These are phyloP conservation scores for Candida anglica DNA, from an alignment of 805 yeast genomes.

Conservation along the genomic window DNA sequence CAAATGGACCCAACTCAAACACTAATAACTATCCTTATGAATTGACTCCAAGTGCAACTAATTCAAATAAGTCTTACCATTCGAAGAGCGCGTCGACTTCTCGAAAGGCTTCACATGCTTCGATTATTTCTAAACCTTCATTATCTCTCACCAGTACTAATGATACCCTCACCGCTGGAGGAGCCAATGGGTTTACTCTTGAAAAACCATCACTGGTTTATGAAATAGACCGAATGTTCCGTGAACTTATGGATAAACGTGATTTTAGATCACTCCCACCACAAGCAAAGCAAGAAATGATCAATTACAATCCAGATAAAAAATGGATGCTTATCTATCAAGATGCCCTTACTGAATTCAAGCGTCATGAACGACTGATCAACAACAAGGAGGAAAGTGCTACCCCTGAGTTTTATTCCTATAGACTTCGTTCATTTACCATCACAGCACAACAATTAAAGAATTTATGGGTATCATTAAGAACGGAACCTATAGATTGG, in stretches of 20 bases:
- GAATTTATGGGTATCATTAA: conserved; percentile 82
- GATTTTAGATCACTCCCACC: conserved; percentile 71
- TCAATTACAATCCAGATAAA: conserved; percentile 66
- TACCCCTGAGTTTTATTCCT: conserved; percentile 75
- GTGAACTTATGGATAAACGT: conserved; percentile 76
- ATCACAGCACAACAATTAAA: conserved; percentile 70
- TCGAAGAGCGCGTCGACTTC: conserved; percentile 7
- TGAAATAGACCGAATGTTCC: conserved; percentile 71
- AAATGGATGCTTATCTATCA: conserved; percentile 92
- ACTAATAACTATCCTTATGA: too few relatives aligned
- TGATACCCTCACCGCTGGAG: conserved; percentile 11
- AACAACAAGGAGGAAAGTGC: conserved; percentile 24
- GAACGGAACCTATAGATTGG: conserved; percentile 87
- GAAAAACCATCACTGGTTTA: conserved; percentile 66
- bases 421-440: conserved; percentile 64
- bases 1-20: too few relatives aligned
- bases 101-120: conserved; percentile 19
- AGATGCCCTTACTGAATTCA: conserved; percentile 74
- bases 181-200: conserved; percentile 27
- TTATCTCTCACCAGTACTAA: conserved; percentile 12
- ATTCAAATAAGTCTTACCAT: conserved; percentile 12
- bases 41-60: conserved; percentile 11
- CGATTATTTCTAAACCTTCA: conserved; percentile 26
- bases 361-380: conserved; percentile 37
- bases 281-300: conserved; percentile 73